Evolutionary conservation across 2,329 filamentous ascomycete species (phyloP).

Genomic region (Aspergillus thermomutatus): DNA sequence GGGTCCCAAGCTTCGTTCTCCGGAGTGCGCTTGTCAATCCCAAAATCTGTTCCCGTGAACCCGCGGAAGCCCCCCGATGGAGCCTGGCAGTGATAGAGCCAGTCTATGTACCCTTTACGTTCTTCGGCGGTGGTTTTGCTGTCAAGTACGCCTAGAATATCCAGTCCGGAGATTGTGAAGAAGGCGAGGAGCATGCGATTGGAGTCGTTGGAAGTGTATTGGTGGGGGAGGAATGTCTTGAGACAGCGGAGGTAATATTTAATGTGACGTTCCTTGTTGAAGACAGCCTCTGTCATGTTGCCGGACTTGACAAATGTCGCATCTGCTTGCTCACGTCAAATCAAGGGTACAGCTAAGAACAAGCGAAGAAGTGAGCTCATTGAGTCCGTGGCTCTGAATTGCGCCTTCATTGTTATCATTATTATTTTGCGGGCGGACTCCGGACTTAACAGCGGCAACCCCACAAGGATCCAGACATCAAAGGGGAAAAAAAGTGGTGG

Average conservation of each 20-base stretch:
- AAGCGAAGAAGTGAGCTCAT: neutral
- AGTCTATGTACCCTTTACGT: slow-evolving; percentile 58
- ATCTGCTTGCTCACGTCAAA: neutral
- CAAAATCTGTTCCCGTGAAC: slow-evolving; percentile 66
- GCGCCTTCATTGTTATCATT: neutral
- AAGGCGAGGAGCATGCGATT: slow-evolving; percentile 85
- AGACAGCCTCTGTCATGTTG: slow-evolving; percentile 27
- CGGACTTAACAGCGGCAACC: slow-evolving; percentile 19
- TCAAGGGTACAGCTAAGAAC: neutral
- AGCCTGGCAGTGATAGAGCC: slow-evolving; percentile 85
- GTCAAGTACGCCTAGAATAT: slow-evolving; percentile 67
- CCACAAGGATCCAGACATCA: slow-evolving; percentile 17
- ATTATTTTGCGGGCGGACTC: slow-evolving; percentile 14
- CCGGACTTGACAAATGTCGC: neutral
- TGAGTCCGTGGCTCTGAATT: neutral
- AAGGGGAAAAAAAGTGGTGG: neutral
- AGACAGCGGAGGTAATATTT: slow-evolving; percentile 93
- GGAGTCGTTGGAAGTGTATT: slow-evolving; percentile 85
- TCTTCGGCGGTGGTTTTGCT: slow-evolving; percentile 53
- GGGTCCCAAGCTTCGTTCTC: slow-evolving; percentile 63
- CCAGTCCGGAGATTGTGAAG: slow-evolving; percentile 82
- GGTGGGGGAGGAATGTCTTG: slow-evolving; percentile 72
- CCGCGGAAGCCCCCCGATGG: slow-evolving; percentile 84
- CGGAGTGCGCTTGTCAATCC: slow-evolving; percentile 44
- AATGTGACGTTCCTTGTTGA: slow-evolving; percentile 63